phyloP scores from a whole-genome alignment of 2,329 filamentous ascomycete genomes.

The Davidsoniella eucalypti region DNA sequence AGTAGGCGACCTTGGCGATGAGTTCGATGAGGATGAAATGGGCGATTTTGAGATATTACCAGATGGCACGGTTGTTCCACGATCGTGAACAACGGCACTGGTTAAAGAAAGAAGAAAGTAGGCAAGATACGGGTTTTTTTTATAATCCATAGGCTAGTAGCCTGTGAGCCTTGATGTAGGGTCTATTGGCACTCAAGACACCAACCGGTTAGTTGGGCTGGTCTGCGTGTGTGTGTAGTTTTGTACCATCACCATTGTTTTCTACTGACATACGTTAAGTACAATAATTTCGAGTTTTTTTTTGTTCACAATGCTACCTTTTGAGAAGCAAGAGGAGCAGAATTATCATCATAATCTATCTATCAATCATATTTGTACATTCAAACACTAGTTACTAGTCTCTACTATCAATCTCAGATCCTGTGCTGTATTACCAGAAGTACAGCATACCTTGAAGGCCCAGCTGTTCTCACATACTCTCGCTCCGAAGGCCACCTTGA shows the following conservation, averaged over 20 bases:
- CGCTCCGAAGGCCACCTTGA: too few relatives aligned
- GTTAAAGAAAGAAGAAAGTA: too few relatives aligned
- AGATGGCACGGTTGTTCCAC: conserved; percentile 11
- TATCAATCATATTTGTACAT: too few relatives aligned
- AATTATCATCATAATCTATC: too few relatives aligned
- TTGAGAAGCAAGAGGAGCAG: too few relatives aligned
- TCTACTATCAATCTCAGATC: too few relatives aligned
- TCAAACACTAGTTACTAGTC: not conserved
- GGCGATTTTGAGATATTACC: conserved; percentile 12
- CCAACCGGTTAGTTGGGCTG: not conserved
- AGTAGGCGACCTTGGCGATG: not conserved
- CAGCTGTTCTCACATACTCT: too few relatives aligned
- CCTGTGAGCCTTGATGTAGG: too few relatives aligned
- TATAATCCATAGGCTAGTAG: not conserved
- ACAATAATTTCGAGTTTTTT: not conserved
- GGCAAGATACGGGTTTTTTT: not conserved
- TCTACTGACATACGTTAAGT: not conserved
- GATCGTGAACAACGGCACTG: not conserved
- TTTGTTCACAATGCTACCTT: not conserved
- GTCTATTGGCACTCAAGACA: too few relatives aligned
- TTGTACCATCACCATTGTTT: not conserved
- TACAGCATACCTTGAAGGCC: too few relatives aligned
- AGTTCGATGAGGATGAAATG: conserved; percentile 10
- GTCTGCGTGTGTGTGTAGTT: not conserved
- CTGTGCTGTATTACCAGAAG: too few relatives aligned